Conservation (phyloP, 2,329 filamentous ascomycete genomes). For the Fusarium tricinctum region DNA sequence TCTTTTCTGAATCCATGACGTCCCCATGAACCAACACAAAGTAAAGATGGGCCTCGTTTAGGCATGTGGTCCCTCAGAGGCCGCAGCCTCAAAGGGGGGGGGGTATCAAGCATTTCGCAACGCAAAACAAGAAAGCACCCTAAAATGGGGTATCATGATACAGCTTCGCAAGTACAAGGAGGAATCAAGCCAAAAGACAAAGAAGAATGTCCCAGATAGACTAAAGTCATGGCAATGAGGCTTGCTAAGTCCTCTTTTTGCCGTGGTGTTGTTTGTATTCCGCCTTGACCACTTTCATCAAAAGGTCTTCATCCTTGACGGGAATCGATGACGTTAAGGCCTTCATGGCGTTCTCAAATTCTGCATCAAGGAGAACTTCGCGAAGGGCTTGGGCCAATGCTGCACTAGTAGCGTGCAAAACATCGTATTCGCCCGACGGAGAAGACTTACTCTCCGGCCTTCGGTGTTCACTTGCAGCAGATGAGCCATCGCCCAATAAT, state of each 20-base stretch:
- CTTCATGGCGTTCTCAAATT: slow-evolving; percentile 99
- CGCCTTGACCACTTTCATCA: slow-evolving; percentile 90
- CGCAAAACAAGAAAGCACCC: slow-evolving; percentile 38
- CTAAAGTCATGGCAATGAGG: slow-evolving; percentile 47
- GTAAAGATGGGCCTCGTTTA: slow-evolving; percentile 42
- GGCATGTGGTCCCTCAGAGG: slow-evolving; percentile 47
- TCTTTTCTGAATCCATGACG: slow-evolving; percentile 40
- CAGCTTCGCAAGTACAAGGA: slow-evolving; percentile 44
- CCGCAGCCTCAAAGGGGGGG: slow-evolving; percentile 44
- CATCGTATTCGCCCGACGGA: slow-evolving; percentile 73
- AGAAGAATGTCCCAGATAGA: slow-evolving; percentile 40
- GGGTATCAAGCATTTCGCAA: slow-evolving; percentile 47
- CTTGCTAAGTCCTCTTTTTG: slow-evolving; percentile 59
- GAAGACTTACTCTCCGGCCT: slow-evolving; percentile 40
- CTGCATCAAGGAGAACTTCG: slow-evolving; percentile 89
- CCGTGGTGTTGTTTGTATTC: slow-evolving; percentile 81
- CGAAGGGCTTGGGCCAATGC: slow-evolving; percentile 92
- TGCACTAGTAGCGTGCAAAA: slow-evolving; percentile 90
- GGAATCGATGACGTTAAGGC: slow-evolving; percentile 93
- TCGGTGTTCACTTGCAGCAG: slow-evolving; percentile 25
- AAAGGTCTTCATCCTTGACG: slow-evolving; percentile 90
- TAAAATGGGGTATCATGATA: slow-evolving; percentile 42
- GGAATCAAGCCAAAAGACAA: slow-evolving; percentile 41
- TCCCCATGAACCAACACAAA: slow-evolving; percentile 40
- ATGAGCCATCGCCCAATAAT: slow-evolving; percentile 74